Evolutionary conservation across 495 filamentous ascomycete species (phyloP), one percentile per base, ranked within the genome.

Genomic region (Penicillium macrosclerotiorum): DNA sequence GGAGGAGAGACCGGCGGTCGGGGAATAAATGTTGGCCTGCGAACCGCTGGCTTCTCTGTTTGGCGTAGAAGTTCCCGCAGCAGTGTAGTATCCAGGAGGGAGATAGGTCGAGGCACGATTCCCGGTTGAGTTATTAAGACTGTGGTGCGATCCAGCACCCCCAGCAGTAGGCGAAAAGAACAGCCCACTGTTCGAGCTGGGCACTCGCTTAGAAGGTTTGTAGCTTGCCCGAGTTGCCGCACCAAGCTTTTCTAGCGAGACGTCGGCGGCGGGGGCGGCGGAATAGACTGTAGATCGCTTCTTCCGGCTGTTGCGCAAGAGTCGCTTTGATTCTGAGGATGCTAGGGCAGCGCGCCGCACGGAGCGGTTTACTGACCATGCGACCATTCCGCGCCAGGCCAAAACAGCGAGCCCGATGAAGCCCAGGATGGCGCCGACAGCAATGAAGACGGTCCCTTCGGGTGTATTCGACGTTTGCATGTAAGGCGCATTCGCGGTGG

Each of bases 91-190:
- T 7, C 93, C 93, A 3, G 92, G 84, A 24, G 93, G 93, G 16
- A 97, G 78, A 66, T 92, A 96, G 16, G 71, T 75, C 3, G 81
- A 84, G 9, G 71, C 79, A 67, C 72, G 78, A 74, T 72, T 89
- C 8, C 60, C 57, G 1, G 52, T 17, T n/a, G n/a, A n/a, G 12
- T 45, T 40, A 9, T 52, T 42, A 4, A 60, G 37, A 46, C 47
- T 63, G 4, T 32, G 17, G 42, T 60, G 56, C 8, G 47, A 59
- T 49, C 37, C 59, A 42, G 49, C 63, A n/a, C 65, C 65, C 14
- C 79, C 82, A 1, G 92, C 92, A 1, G 93, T 97, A 0, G 93
- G 93, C 1, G 89, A 95, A 68, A 94, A 98, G 78, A 98, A 98
- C 4, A 98, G 78, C 29, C 79, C 84, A 41, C 72, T 71, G 37